phyloP scores from a whole-genome alignment of 1,284 basidiomycete species.

The Trichosporon asahii region DNA sequence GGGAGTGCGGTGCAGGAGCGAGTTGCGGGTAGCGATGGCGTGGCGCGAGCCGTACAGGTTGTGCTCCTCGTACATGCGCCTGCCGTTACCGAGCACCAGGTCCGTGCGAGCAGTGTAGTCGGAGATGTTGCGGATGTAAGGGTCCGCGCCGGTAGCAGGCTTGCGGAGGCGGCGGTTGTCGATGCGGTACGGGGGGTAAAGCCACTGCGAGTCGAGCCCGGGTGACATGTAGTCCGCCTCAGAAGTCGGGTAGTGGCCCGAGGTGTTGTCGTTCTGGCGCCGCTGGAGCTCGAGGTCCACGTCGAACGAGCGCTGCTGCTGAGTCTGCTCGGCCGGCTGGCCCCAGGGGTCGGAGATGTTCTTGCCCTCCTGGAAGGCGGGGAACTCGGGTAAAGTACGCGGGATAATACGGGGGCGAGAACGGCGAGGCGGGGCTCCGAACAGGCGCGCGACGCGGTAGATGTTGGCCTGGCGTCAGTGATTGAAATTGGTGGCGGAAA shows the following conservation, averaged over 20 bases:
- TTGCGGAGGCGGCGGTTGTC: slow-evolving; percentile 23
- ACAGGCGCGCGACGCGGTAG: slow-evolving; percentile 25
- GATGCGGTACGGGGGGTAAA: slow-evolving; percentile 32
- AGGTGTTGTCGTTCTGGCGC: slow-evolving; percentile 1
- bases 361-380: slow-evolving; percentile 19
- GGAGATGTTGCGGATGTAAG: slow-evolving; percentile 23
- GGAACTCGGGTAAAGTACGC: slow-evolving; percentile 17
- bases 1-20: slow-evolving; percentile 62
- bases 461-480: slow-evolving; percentile 25
- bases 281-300: background rate
- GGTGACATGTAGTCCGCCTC: slow-evolving; percentile 27
- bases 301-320: background rate
- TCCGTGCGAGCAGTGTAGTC: slow-evolving; percentile 53
- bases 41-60: slow-evolving; percentile 70
- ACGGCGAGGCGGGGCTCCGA: slow-evolving; percentile 22
- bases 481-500: background rate
- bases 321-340: background rate
- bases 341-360: slow-evolving; percentile 25
- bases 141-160: background rate
- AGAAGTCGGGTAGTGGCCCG: slow-evolving; percentile 3
- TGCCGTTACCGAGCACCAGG: slow-evolving; percentile 61
- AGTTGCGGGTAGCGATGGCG: slow-evolving; percentile 61
- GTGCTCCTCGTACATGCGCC: slow-evolving; percentile 62
- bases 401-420: slow-evolving; percentile 21
- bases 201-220: slow-evolving; percentile 28